Evolutionary conservation across 2,329 filamentous ascomycete genomes (phyloP).

Genomic region (Aureobasidium sp.): DNA sequence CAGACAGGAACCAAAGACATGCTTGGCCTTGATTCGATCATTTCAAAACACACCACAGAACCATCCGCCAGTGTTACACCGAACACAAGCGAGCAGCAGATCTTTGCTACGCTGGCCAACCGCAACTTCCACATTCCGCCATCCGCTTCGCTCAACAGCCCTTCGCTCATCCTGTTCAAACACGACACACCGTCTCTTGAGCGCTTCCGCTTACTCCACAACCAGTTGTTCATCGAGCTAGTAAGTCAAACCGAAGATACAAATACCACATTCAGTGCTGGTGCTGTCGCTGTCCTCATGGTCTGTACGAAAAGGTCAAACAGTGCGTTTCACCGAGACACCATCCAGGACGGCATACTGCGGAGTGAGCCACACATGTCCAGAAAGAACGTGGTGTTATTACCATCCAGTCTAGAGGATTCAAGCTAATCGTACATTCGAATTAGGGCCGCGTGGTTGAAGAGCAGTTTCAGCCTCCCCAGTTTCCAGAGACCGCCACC

Average conservation of each 20-base stretch:
- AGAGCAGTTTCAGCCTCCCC: background rate
- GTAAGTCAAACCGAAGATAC: no score
- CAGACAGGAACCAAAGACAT: background rate
- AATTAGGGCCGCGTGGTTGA: background rate
- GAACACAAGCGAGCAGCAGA: background rate
- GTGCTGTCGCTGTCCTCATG: no score
- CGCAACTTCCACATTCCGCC: background rate
- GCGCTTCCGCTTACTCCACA: background rate
- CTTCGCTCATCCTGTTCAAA: conserved; percentile 1
- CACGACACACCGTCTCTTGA: background rate
- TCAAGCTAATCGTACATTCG: no score
- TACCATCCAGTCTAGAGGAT: no score
- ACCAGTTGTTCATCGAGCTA: background rate
- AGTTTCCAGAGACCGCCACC: background rate
- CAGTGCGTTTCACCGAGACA: no score
- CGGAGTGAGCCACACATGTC: no score
- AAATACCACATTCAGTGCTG: no score
- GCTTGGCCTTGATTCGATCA: background rate
- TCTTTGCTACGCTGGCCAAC: background rate
- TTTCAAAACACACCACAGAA: background rate
- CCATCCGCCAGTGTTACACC: background rate
- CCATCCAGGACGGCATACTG: no score
- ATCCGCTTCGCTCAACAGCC: background rate
- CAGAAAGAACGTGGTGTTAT: no score
- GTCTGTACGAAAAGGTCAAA: no score